These are phyloP conservation scores for Ceratobasidium sp. DNA, from an alignment of 1,284 basidiomycete species.

Conservation along the genomic window DNA sequence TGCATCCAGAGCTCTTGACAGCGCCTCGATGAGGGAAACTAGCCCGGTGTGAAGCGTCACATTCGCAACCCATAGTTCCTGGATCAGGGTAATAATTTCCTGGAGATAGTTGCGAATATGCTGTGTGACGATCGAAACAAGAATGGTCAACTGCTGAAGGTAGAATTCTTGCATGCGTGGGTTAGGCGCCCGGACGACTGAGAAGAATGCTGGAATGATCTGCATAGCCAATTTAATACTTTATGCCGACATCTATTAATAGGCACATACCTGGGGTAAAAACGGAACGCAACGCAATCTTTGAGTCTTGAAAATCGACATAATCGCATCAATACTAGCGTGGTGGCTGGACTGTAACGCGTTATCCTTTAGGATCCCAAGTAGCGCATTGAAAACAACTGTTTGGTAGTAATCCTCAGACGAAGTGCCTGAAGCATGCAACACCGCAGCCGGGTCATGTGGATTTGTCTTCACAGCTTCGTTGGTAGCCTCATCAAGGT, in stretches of 20 bases:
- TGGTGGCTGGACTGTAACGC: constrained; percentile 85
- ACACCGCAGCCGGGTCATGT: constrained; percentile 61
- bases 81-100: constrained; percentile 80
- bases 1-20: constrained; percentile 94
- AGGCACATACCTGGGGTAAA: constrained; percentile 76
- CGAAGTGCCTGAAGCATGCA: constrained; percentile 55
- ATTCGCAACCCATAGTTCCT: constrained; percentile 86
- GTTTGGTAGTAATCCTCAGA: constrained; percentile 98
- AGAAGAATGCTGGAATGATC: constrained; percentile 96
- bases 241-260: background rate
- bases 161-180: constrained; percentile 90
- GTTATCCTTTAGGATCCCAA: constrained; percentile 88
- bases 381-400: constrained; percentile 88
- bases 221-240: constrained; percentile 51
- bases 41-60: constrained; percentile 87
- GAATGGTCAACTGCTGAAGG: constrained; percentile 93
- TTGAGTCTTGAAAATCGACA: constrained; percentile 99
- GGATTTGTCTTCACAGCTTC: constrained; percentile 64
- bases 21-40: constrained; percentile 89
- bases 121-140: constrained; percentile 97
- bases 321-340: constrained; percentile 96
- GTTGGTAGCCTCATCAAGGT: constrained; percentile 72
- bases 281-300: constrained; percentile 96
- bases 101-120: constrained; percentile 92
- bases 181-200: constrained; percentile 79